Conservation (phyloP, 2,329 filamentous ascomycete genomes). For the Aureobasidium sp. region DNA sequence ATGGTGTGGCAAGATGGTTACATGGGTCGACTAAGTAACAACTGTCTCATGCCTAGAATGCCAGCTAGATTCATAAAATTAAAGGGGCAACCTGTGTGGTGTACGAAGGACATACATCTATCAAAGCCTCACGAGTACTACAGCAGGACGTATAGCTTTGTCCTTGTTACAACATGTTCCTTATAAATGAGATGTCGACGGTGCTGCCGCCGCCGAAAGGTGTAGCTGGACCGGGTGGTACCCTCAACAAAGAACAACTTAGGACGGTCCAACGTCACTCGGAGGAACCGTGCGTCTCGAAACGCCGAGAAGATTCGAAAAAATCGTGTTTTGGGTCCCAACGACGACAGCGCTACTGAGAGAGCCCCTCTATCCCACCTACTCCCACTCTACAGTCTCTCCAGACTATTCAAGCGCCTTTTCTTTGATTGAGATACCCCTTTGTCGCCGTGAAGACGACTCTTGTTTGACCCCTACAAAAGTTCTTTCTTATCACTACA, state of each 20-base stretch:
- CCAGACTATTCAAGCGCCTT: slow-evolving; percentile 13
- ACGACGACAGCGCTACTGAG: slow-evolving; percentile 4
- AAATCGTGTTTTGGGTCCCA: slow-evolving; percentile 9
- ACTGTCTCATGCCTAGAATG: too few species aligned
- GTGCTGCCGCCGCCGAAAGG: not conserved
- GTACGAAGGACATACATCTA: not conserved
- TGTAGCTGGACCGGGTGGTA: not conserved
- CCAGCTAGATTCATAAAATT: too few species aligned
- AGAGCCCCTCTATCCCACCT: slow-evolving; percentile 14
- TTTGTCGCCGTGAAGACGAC: slow-evolving; percentile 9
- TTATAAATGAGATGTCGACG: not conserved
- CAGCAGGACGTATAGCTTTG: not conserved
- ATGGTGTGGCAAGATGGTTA: too few species aligned
- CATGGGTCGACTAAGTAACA: too few species aligned
- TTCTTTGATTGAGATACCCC: slow-evolving; percentile 15
- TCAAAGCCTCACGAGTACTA: not conserved
- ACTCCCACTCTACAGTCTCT: not conserved
- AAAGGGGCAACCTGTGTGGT: too few species aligned
- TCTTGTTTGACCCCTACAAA: slow-evolving; percentile 1
- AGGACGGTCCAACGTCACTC: not conserved
- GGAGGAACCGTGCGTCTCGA: not conserved
- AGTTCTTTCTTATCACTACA: slow-evolving; percentile 6
- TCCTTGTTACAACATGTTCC: not conserved
- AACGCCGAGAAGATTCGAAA: slow-evolving; percentile 5
- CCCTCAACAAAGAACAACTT: not conserved